A percentile compares a stretch with the other conserved stretches of the same genome.
Conservation (phyloP, 768 basidiomycete species). For the Coprinopsis cinerea region DNA sequence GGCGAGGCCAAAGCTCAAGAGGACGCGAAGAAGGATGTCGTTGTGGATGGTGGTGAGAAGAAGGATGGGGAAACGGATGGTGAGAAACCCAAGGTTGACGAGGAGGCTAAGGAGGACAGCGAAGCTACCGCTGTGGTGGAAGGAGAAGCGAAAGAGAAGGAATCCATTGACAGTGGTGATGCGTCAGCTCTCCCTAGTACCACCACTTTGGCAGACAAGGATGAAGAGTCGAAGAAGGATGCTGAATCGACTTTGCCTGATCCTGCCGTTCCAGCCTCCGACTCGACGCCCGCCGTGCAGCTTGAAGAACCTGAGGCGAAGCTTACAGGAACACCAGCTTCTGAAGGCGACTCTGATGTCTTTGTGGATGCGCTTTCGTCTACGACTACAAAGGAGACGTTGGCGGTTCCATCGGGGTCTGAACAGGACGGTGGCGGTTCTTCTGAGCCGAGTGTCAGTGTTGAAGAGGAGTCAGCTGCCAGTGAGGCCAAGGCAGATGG, state of each 20-base stretch:
- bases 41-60: neutral
- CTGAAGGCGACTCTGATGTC: slow-evolving; percentile 12
- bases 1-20: neutral
- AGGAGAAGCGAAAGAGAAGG: slow-evolving; percentile 5
- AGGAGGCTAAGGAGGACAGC: slow-evolving; percentile 1
- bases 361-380: slow-evolving; percentile 15
- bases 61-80: neutral
- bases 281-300: too few species aligned
- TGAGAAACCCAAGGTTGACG: slow-evolving; percentile 4
- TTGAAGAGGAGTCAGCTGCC: too few species aligned
- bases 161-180: too few species aligned
- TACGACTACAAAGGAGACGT: neutral
- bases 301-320: too few species aligned
- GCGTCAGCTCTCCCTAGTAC: too few species aligned
- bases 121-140: slow-evolving; percentile 9
- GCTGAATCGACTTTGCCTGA: neutral
- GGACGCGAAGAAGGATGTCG: neutral
- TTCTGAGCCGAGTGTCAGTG: too few species aligned
- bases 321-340: too few species aligned
- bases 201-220: too few species aligned
- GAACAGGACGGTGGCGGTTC: too few species aligned
- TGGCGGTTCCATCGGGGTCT: neutral
- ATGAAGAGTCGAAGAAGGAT: slow-evolving; percentile 1
- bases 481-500: too few species aligned
- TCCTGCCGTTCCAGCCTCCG: too few species aligned